phyloP scores from a whole-genome alignment of 805 yeast genomes.

The Candida palmyrensis region DNA sequence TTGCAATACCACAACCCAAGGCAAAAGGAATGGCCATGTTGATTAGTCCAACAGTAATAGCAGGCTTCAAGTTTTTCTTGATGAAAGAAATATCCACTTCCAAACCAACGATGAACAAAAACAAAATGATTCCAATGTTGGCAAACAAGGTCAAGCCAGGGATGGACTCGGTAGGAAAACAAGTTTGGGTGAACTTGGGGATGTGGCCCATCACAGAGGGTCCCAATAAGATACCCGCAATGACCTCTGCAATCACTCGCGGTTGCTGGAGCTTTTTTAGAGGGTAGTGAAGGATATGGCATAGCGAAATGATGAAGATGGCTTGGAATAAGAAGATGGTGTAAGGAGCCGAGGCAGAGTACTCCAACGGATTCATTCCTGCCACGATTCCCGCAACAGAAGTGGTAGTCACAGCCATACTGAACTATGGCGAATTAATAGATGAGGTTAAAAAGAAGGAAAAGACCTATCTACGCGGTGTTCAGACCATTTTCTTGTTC shows the following conservation, averaged over 20 bases:
- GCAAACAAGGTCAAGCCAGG: constrained; percentile 65
- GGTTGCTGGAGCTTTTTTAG: constrained; percentile 65
- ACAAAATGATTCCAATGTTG: constrained; percentile 68
- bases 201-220: constrained; percentile 72
- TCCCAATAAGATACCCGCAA: constrained; percentile 70
- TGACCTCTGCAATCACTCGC: constrained; percentile 75
- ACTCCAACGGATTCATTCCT: constrained; percentile 66
- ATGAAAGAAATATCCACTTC: constrained; percentile 72
- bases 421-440: too few relatives aligned
- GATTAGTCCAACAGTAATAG: constrained; percentile 62
- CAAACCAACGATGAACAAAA: constrained; percentile 71
- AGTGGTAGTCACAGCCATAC: constrained; percentile 30
- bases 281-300: constrained; percentile 59
- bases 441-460: too few relatives aligned
- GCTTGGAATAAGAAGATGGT: constrained; percentile 70
- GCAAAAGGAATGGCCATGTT: constrained; percentile 80
- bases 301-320: constrained; percentile 51
- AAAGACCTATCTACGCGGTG: too few relatives aligned
- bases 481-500: too few relatives aligned
- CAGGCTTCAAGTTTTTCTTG: constrained; percentile 53
- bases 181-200: constrained; percentile 57
- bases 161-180: constrained; percentile 61
- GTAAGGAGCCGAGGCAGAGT: constrained; percentile 53
- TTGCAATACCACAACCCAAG: constrained; percentile 66
- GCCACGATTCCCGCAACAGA: constrained; percentile 65